A percentile compares a stretch with the other conserved stretches of the same genome.
phyloP scores from a whole-genome alignment of 331 rosid genomes.

The Malus hybrid region DNA sequence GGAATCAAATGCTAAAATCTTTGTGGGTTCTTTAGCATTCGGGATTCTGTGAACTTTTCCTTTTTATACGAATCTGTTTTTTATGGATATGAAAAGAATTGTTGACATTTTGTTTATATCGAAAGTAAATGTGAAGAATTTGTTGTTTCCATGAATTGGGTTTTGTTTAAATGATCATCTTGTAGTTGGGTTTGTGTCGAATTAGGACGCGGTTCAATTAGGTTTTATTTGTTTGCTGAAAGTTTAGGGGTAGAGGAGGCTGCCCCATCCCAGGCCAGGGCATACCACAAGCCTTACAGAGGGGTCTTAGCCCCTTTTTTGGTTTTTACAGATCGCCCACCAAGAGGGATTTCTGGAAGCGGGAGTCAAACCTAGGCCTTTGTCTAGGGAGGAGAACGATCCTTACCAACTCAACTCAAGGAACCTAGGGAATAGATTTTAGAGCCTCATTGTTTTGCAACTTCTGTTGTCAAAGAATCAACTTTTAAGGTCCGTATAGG shows the following conservation, averaged over 20 bases:
- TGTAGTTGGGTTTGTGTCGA: background rate
- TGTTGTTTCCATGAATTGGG: background rate
- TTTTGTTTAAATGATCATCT: background rate
- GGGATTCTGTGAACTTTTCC: background rate
- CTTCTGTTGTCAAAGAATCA: background rate
- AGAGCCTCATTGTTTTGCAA: background rate
- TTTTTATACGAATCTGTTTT: slow-evolving; percentile 3
- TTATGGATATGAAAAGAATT: slow-evolving; percentile 8
- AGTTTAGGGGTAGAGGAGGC: too few species aligned
- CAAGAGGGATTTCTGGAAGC: too few species aligned
- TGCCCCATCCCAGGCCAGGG: too few species aligned
- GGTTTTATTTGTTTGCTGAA: background rate
- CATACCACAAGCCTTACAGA: too few species aligned
- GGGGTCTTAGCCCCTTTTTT: too few species aligned
- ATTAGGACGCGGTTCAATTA: background rate
- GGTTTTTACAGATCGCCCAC: too few species aligned
- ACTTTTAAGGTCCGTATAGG: background rate
- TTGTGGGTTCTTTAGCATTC: background rate
- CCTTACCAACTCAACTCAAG: too few species aligned
- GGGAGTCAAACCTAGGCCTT: too few species aligned
- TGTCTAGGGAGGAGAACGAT: too few species aligned
- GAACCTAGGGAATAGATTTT: background rate
- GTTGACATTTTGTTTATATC: background rate
- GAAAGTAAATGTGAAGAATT: background rate
- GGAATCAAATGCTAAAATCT: slow-evolving; percentile 20